A percentile compares a stretch with the other conserved stretches of the same genome.
Conservation (phyloP, 139 green algal genomes). For the Ulvella scutata region DNA sequence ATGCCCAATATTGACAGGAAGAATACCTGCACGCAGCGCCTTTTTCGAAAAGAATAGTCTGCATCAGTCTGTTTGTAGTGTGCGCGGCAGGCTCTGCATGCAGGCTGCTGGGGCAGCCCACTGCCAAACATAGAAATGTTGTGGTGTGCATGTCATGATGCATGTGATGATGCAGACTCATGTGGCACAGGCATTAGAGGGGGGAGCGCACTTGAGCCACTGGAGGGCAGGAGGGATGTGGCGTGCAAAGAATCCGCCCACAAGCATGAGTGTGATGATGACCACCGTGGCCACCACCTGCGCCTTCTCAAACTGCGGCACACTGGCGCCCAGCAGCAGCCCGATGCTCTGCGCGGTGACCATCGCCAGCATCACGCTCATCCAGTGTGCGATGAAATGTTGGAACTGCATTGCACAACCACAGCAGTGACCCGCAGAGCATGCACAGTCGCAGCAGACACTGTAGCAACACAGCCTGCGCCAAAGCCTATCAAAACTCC, state of each 20-base stretch:
- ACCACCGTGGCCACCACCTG: conserved; percentile 46
- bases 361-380: conserved; percentile 29
- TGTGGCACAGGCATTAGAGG: conserved; percentile 16
- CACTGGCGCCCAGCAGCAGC: conserved; percentile 48
- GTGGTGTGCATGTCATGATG: no score
- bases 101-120: no score
- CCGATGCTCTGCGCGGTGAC: conserved; percentile 43
- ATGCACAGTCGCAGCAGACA: no score
- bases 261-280: conserved; percentile 30
- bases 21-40: conserved; percentile 16
- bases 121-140: no score
- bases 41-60: not conserved
- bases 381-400: conserved; percentile 49
- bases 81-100: no score
- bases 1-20: conserved; percentile 49
- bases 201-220: conserved; percentile 35
- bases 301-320: conserved; percentile 43
- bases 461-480: no score
- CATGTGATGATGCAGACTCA: no score
- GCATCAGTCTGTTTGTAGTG: no score
- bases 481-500: no score
- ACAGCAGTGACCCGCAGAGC: no score
- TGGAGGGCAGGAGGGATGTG: conserved; percentile 38
- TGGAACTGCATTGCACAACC: not conserved
- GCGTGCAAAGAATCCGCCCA: not conserved